These are phyloP conservation scores for Beauveria pseudobassiana DNA, from an alignment of 2,329 filamentous ascomycete genomes.

Conservation along the genomic window DNA sequence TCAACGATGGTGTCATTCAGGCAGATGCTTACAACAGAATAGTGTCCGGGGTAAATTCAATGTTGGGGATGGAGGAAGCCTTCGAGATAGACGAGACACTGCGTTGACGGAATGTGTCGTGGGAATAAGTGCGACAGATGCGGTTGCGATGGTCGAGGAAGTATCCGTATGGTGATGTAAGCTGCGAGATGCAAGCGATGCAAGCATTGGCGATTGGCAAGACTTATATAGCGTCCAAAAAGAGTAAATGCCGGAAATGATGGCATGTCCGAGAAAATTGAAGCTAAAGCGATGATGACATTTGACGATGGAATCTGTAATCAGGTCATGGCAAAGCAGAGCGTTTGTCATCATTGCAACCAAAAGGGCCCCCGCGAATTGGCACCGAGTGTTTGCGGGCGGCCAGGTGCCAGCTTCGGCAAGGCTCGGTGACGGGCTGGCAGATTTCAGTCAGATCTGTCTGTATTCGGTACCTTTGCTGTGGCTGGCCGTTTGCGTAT, in stretches of 20 bases:
- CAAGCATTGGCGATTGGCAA: background rate
- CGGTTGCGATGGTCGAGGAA: background rate
- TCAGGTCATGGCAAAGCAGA: background rate
- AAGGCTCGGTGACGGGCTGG: background rate
- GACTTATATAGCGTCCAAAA: constrained; percentile 1
- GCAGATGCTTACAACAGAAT: background rate
- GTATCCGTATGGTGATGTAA: background rate
- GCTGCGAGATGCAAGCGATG: background rate
- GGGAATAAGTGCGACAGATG: background rate
- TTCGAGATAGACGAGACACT: background rate
- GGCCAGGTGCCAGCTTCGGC: background rate
- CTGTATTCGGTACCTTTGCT: background rate
- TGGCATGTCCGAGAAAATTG: background rate
- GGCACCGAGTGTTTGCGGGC: background rate
- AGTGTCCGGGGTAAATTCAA: background rate
- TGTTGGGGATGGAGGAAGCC: background rate
- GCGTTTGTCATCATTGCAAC: constrained; percentile 5
- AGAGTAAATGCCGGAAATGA: background rate
- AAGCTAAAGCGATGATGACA: constrained; percentile 5
- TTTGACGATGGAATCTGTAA: constrained; percentile 8
- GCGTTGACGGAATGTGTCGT: background rate
- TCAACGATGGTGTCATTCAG: constrained; percentile 16
- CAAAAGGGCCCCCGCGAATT: background rate
- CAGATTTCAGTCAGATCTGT: background rate
- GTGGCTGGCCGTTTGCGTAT: background rate